A percentile compares a stretch with the other conserved stretches of the same genome.
These are phyloP conservation scores for Casaregolazyma lundiana DNA, from an alignment of 1,139 yeast genomes.

Conservation along the genomic window DNA sequence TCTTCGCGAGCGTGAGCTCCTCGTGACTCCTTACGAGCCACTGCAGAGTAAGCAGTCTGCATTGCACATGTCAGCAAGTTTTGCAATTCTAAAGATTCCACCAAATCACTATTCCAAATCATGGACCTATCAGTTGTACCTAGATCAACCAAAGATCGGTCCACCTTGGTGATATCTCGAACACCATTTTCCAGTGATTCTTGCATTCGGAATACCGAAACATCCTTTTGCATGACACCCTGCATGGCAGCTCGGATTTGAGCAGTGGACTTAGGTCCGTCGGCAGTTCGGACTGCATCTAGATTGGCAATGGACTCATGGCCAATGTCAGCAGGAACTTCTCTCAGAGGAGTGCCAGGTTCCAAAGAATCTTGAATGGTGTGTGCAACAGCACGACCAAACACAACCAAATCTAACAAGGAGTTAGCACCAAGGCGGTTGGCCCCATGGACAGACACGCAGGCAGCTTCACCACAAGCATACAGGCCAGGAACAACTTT, in stretches of 20 bases:
- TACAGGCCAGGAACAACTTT: conserved; percentile 86
- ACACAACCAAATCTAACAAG: conserved; percentile 92
- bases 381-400: conserved; percentile 97
- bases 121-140: conserved; percentile 92
- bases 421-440: conserved; percentile 99
- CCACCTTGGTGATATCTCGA: conserved; percentile 67
- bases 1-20: conserved; percentile 99
- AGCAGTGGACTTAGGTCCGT: conserved; percentile 79
- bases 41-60: conserved; percentile 92
- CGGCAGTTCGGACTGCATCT: conserved; percentile 81
- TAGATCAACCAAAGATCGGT: conserved; percentile 64
- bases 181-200: conserved; percentile 92
- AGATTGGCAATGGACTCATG: conserved; percentile 83
- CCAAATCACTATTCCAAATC: conserved; percentile 97
- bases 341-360: conserved; percentile 84
- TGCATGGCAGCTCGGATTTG: conserved; percentile 91
- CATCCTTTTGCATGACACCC: conserved; percentile 92
- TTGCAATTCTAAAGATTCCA: conserved; percentile 93
- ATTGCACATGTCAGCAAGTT: conserved; percentile 96
- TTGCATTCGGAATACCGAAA: conserved; percentile 95
- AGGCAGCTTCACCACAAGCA: conserved; percentile 99
- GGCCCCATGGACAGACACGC: conserved; percentile 99
- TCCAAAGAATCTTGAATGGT: conserved; percentile 78
- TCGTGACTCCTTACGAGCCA: conserved; percentile 94
- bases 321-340: conserved; percentile 82